Evolutionary conservation across 2,329 filamentous ascomycete species (phyloP).

Genomic region (Trichothecium roseum): DNA sequence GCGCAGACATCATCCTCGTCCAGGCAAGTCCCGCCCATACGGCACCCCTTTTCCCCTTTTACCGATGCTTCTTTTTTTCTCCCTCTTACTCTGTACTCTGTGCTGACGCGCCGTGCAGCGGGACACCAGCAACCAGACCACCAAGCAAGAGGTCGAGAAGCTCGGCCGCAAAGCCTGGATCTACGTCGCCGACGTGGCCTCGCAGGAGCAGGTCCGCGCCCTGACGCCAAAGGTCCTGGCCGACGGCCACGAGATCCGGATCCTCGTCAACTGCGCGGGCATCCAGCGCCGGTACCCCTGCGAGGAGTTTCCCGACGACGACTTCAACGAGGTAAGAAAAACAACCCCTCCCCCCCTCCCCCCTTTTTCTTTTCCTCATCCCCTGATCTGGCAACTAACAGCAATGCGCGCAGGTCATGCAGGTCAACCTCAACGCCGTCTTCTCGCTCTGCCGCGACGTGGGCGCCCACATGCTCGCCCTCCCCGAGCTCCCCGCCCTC

Average conservation of each 20-base stretch:
- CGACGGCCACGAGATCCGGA: slow-evolving; percentile 7
- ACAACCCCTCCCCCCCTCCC: too few relatives aligned
- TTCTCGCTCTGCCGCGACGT: slow-evolving; percentile 7
- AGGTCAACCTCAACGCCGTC: slow-evolving; percentile 5
- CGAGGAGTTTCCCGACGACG: slow-evolving; percentile 62
- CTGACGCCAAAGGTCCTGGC: slow-evolving; percentile 35
- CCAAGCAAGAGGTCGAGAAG: slow-evolving; percentile 50
- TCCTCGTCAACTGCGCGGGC: slow-evolving; percentile 10
- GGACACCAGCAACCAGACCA: slow-evolving; percentile 32
- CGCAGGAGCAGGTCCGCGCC: slow-evolving; percentile 44
- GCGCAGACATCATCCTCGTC: slow-evolving; percentile 2
- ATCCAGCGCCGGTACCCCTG: slow-evolving; percentile 55
- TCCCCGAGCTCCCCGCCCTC: slow-evolving; percentile 27
- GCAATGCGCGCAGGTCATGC: background rate
- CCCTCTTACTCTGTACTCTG: too few relatives aligned
- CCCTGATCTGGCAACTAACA: too few relatives aligned
- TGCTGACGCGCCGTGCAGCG: slow-evolving; percentile 13
- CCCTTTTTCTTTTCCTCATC: too few relatives aligned
- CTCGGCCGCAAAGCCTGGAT: slow-evolving; percentile 57
- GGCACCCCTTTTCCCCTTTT: background rate
- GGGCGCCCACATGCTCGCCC: slow-evolving; percentile 16
- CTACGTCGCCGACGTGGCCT: slow-evolving; percentile 61
- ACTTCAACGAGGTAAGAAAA: slow-evolving; percentile 56
- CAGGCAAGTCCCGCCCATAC: slow-evolving; percentile 11
- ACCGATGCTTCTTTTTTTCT: too few relatives aligned